Evolutionary conservation across 345 rosid species (phyloP).

Genomic region (Mallotus nudiflorus): DNA sequence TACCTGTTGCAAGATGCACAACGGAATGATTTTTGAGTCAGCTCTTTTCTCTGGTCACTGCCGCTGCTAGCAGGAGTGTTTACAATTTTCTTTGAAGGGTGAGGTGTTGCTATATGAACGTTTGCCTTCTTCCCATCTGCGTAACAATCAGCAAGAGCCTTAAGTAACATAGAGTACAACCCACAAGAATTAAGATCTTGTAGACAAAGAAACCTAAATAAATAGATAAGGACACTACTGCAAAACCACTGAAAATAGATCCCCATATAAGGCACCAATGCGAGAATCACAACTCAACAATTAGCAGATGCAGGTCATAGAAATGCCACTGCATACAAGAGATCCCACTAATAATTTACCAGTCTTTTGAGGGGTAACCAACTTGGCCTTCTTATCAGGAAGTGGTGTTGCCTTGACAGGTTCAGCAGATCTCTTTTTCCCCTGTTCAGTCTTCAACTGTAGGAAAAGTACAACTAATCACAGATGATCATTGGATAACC

Average conservation of each 20-base stretch:
- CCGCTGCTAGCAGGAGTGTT: constrained; percentile 44
- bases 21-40: constrained; percentile 43
- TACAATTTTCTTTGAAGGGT: constrained; percentile 62
- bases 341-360: constrained; percentile 36
- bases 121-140: constrained; percentile 61
- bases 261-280: not conserved
- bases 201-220: not conserved
- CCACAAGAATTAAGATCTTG: not conserved
- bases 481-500: not conserved
- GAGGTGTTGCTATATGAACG: constrained; percentile 64
- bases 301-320: not conserved
- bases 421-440: constrained; percentile 70
- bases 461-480: not conserved
- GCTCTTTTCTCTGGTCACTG: constrained; percentile 46
- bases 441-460: constrained; percentile 40
- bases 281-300: not conserved
- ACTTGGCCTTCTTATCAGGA: constrained; percentile 67
- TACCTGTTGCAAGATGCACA: constrained; percentile 74
- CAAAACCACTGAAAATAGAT: not conserved
- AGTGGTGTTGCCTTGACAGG: constrained; percentile 41
- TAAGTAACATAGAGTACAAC: not conserved
- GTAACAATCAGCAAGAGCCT: constrained; percentile 1
- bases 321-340: not conserved
- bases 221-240: not conserved
- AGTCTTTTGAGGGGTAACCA: constrained; percentile 66